These are phyloP conservation scores for Podila minutissima DNA, from an alignment of 192 early-diverging fungal species.

Conservation along the genomic window DNA sequence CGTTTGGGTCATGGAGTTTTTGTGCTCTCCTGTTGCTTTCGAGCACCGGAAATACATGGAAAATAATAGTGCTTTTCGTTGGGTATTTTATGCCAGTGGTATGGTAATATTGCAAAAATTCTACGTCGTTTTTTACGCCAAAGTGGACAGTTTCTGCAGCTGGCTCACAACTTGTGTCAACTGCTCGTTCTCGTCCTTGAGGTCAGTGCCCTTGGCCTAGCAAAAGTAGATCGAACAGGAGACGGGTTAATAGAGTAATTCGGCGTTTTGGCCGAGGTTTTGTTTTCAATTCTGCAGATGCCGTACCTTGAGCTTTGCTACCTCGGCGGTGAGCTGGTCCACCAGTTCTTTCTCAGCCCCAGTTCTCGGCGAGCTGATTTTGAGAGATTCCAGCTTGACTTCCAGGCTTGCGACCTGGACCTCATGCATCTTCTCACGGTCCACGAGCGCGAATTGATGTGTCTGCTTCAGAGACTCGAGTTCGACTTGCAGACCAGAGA, in stretches of 20 bases:
- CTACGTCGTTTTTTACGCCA: too few relatives aligned
- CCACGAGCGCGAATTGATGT: neutral
- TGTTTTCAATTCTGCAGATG: neutral
- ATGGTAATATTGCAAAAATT: too few relatives aligned
- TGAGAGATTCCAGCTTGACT: neutral
- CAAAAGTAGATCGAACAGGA: neutral
- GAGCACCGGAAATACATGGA: too few relatives aligned
- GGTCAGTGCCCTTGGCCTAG: constrained; percentile 16
- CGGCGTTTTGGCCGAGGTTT: neutral
- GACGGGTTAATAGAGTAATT: neutral
- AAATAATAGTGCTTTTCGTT: too few relatives aligned
- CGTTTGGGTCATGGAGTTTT: too few relatives aligned
- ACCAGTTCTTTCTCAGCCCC: neutral
- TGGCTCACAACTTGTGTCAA: constrained; percentile 2
- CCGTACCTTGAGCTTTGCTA: constrained; percentile 54
- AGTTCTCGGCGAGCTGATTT: neutral
- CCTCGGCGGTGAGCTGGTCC: constrained; percentile 15
- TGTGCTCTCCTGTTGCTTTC: too few relatives aligned
- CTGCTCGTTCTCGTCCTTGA: constrained; percentile 27
- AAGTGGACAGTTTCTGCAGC: constrained; percentile 5
- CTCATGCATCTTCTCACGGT: neutral
- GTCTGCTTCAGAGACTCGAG: neutral
- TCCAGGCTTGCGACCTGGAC: neutral
- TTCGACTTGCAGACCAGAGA: neutral
- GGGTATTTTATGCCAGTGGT: too few relatives aligned